Base-by-base conservation (phyloP, 1,284 basidiomycete species). In the Ganoderma meredithae region DNA sequence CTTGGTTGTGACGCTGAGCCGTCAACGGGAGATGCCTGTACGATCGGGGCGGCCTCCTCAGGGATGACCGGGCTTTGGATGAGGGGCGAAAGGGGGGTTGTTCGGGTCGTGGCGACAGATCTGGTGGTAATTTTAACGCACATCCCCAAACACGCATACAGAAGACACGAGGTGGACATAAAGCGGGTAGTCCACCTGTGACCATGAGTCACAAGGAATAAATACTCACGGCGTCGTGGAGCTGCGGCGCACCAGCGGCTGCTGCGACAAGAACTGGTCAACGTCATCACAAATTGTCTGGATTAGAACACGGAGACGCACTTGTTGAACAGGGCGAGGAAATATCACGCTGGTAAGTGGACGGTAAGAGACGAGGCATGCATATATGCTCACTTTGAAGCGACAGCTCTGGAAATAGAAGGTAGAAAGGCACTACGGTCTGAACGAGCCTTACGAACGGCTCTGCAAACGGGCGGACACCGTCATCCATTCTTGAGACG, bases 371-470 rank as follows among this genome's bases (percentile, higher is more conserved):
- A 52, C 12, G 25, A 52, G 8, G 47, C 22, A 22, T 25, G 47
- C 12, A 13, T 27, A 27, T 27, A 6, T 12, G 65, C 71, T 71
- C 67, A 75, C 74, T 25, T 65, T 70, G 70, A 2, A 74, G 67
- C 7, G 44, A 4, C 1, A 47, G 60, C 47, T 75, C 73, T 27
- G 68, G n/a, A 41, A 75, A 75, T 27, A 71, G 60, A 9, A 52
- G 15, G 55, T 53, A 63, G 64, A 70, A 75, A 13, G 66, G 68
- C 15, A 44, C 67, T 9, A 75, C 72, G 39, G 71, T 69, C 52
- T 64, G 64, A 25, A 75, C 60, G 10, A 74, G 31, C 60, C 61
- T 71, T 49, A 71, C 43, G 56, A 66, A 75, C 1, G 73, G 70
- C 13, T 72, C 70, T 12, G 65, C 71, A 69, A 71, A 75, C 25